Percentiles rank a stretch among this genome's conserved stretches.
These are phyloP conservation scores for Talaromyces islandicus DNA, from an alignment of 2,329 filamentous ascomycete genomes.

Conservation along the genomic window DNA sequence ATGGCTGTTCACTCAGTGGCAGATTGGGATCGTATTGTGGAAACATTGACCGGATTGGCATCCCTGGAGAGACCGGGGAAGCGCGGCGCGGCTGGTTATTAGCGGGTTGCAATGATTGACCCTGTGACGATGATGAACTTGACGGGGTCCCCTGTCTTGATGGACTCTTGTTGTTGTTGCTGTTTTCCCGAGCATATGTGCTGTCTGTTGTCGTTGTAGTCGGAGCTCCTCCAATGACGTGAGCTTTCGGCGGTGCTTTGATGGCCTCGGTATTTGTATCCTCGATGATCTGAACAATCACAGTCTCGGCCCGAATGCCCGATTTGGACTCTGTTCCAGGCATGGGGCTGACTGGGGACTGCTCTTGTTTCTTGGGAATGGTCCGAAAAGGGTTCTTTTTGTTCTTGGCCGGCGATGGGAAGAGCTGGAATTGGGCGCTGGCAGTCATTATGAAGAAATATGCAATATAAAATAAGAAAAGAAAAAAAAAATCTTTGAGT, in stretches of 20 bases:
- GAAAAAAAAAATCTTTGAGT: not conserved
- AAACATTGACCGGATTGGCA: constrained; percentile 42
- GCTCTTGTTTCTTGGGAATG: constrained; percentile 17
- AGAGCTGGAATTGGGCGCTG: constrained; percentile 37
- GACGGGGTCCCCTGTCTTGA: not conserved
- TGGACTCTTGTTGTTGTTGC: not conserved
- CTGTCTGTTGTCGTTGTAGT: not conserved
- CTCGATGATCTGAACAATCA: constrained; percentile 34
- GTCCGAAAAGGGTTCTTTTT: constrained; percentile 31
- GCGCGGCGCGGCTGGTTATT: not conserved
- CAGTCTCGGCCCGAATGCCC: constrained; percentile 26
- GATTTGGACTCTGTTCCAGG: constrained; percentile 24
- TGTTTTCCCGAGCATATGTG: not conserved
- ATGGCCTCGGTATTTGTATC: constrained; percentile 9
- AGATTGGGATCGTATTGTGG: constrained; percentile 37
- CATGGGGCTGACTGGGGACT: constrained; percentile 18
- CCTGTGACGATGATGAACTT: not conserved
- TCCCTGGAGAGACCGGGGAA: constrained; percentile 23
- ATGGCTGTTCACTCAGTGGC: constrained; percentile 30
- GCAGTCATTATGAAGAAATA: constrained; percentile 4
- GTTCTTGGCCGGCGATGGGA: constrained; percentile 29
- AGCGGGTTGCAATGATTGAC: constrained; percentile 3
- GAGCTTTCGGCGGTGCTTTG: not conserved
- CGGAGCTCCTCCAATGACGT: not conserved
- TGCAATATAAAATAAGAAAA: not conserved